Conservation (phyloP, 352 stramenopile species). For the Globisporangium perplexum region DNA sequence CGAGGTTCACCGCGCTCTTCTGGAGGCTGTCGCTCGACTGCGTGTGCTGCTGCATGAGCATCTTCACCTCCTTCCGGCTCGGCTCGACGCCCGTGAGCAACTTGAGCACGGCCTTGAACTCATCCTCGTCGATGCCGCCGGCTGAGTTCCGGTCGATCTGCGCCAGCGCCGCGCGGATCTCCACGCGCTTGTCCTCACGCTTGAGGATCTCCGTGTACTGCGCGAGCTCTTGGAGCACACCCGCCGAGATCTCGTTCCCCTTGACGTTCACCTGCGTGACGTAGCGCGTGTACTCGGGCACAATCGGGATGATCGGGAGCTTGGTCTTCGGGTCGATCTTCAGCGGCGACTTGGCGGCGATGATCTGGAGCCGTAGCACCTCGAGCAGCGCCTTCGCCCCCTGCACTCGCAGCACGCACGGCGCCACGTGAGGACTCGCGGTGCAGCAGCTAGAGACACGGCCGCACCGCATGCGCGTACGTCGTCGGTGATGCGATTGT, state of each 20-base stretch:
- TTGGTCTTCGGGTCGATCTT: constrained; percentile 48
- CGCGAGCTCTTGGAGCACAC: constrained; percentile 53
- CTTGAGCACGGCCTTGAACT: constrained; percentile 76
- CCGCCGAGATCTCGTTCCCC: constrained; percentile 65
- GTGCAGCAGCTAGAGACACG: not conserved
- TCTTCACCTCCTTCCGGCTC: constrained; percentile 67
- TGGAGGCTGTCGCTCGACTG: constrained; percentile 41
- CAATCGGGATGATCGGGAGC: constrained; percentile 27
- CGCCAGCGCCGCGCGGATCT: constrained; percentile 65
- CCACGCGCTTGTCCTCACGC: constrained; percentile 70
- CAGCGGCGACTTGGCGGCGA: constrained; percentile 53
- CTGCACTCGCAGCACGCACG: constrained; percentile 18
- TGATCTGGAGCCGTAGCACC: constrained; percentile 73
- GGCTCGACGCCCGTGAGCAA: constrained; percentile 63
- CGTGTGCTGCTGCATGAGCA: constrained; percentile 57
- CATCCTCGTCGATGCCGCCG: constrained; percentile 64
- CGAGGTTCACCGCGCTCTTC: constrained; percentile 53
- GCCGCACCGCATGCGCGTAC: constrained; percentile 24
- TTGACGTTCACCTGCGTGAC: constrained; percentile 73
- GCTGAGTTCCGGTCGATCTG: constrained; percentile 62
- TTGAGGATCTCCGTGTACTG: constrained; percentile 75
- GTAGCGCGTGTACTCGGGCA: constrained; percentile 62
- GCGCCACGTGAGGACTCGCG: not conserved
- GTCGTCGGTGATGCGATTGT: constrained; percentile 79
- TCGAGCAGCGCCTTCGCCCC: constrained; percentile 67